Evolutionary conservation across 1,139 yeast genomes (phyloP).

Genomic region (Blastobotrys proliferans): DNA sequence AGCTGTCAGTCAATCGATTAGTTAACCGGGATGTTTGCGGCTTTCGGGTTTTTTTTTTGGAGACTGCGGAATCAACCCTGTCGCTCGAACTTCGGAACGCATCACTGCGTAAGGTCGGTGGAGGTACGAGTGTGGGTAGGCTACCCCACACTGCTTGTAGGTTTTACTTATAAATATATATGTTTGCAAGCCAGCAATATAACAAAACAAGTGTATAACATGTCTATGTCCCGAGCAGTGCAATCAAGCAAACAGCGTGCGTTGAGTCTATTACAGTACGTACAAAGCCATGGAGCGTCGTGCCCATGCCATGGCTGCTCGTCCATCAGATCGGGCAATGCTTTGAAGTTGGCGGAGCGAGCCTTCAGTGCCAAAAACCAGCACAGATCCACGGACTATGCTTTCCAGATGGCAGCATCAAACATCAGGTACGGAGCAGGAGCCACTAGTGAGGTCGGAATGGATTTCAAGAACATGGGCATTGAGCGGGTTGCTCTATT

Average conservation of each 20-base stretch:
- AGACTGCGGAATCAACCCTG: not conserved
- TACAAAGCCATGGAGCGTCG: slow-evolving; percentile 33
- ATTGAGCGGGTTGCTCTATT: slow-evolving; percentile 35
- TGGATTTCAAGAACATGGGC: slow-evolving; percentile 38
- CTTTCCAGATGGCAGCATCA: slow-evolving; percentile 42
- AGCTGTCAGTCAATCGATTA: not conserved
- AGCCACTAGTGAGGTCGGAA: slow-evolving; percentile 39
- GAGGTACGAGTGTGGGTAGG: not conserved
- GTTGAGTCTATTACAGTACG: slow-evolving; percentile 24
- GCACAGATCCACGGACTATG: slow-evolving; percentile 33
- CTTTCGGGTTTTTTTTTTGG: not conserved
- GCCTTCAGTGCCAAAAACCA: slow-evolving; percentile 19
- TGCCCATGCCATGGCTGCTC: slow-evolving; percentile 38
- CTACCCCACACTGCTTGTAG: not conserved
- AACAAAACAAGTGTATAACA: not conserved
- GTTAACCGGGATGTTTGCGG: not conserved
- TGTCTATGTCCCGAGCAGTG: slow-evolving; percentile 5
- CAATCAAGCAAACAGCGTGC: slow-evolving; percentile 18
- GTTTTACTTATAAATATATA: too few relatives aligned
- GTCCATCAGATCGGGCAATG: slow-evolving; percentile 16
- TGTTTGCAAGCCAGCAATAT: too few relatives aligned
- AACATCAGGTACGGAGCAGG: slow-evolving; percentile 41
- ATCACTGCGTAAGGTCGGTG: not conserved
- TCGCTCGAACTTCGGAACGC: not conserved
- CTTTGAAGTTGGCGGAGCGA: slow-evolving; percentile 17